Conservation (phyloP, 495 filamentous ascomycete genomes). For the Aspergillus diversus region DNA sequence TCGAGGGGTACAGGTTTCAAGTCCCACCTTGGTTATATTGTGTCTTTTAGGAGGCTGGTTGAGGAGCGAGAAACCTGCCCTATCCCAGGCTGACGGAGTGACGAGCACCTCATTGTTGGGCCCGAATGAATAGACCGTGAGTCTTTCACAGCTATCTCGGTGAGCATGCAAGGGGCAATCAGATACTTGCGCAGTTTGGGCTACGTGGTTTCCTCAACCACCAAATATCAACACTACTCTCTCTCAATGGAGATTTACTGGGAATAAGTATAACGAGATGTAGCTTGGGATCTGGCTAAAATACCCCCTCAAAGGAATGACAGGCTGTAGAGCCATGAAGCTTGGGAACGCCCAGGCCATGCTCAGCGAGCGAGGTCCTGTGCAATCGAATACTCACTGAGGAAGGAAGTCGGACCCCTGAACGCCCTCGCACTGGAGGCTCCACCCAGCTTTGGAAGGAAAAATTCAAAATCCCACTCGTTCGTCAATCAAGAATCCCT, state of each 20-base stretch:
- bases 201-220: neutral
- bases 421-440: conserved; percentile 3
- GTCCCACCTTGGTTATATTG: no score
- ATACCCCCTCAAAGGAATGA: conserved; percentile 10
- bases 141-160: no score
- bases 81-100: no score
- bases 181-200: no score
- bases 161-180: no score
- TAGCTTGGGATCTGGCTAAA: conserved; percentile 10
- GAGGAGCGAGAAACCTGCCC: no score
- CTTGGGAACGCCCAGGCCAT: conserved; percentile 5
- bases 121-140: no score
- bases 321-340: conserved; percentile 6
- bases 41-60: no score
- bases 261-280: neutral
- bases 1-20: no score
- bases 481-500: neutral
- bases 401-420: neutral
- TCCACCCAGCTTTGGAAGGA: conserved; percentile 7
- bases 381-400: conserved; percentile 3
- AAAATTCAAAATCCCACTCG: conserved; percentile 2
- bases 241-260: neutral
- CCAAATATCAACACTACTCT: neutral
- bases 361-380: neutral
- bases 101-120: no score